phyloP scores from a whole-genome alignment of 768 basidiomycete genomes.

The Leccinum subgranulosum region DNA sequence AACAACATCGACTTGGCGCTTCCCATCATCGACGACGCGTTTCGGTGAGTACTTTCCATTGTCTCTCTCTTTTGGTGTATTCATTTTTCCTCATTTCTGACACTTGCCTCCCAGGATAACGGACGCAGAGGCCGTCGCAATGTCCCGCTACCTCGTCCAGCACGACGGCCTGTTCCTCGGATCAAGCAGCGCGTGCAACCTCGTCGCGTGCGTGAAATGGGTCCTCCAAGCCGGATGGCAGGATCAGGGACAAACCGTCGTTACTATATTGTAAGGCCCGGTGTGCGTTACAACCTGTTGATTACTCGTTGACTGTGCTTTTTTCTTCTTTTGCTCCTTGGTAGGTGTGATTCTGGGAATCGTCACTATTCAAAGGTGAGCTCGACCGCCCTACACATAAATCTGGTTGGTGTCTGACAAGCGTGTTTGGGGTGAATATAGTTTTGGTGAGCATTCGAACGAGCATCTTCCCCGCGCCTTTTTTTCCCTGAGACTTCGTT shows the following conservation, averaged over 20 bases:
- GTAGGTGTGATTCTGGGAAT: slow-evolving; percentile 84
- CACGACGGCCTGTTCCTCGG: slow-evolving; percentile 94
- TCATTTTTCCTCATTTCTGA: not conserved
- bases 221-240: slow-evolving; percentile 67
- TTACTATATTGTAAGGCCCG: slow-evolving; percentile 75
- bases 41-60: slow-evolving; percentile 49
- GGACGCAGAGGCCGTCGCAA: slow-evolving; percentile 91
- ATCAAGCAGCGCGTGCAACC: slow-evolving; percentile 93
- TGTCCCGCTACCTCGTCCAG: slow-evolving; percentile 90
- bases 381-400: not conserved
- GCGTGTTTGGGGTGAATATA: slow-evolving; percentile 14
- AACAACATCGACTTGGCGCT: slow-evolving; percentile 85
- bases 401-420: not conserved
- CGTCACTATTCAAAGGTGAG: slow-evolving; percentile 90
- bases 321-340: not conserved
- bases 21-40: slow-evolving; percentile 84
- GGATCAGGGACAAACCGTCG: slow-evolving; percentile 60
- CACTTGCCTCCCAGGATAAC: slow-evolving; percentile 56
- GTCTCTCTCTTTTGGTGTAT: not conserved
- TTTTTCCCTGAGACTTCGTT: not conserved
- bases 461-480: not conserved
- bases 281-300: not conserved
- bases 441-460: slow-evolving; percentile 45
- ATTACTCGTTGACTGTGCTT: not conserved
- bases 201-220: slow-evolving; percentile 86